A percentile compares a stretch with the other conserved stretches of the same genome.
phyloP scores from a whole-genome alignment of 1,284 basidiomycete genomes.

The Malassezia furfur region DNA sequence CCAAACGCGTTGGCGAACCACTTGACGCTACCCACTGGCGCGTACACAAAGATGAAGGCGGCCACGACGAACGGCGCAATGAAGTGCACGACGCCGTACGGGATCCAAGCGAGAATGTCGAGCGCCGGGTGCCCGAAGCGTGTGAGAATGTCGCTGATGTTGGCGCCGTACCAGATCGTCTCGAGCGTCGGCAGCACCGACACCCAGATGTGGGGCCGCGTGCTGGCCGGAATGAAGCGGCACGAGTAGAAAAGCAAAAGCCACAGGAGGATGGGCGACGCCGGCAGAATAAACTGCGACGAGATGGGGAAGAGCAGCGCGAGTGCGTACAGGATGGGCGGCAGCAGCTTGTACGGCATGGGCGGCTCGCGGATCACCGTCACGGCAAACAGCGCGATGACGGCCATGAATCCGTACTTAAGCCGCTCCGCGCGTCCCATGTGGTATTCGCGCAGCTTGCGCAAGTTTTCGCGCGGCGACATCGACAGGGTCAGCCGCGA shows the following conservation, averaged over 20 bases:
- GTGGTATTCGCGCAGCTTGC: constrained; percentile 29
- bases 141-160: constrained; percentile 91
- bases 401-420: constrained; percentile 38
- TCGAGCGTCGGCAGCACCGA: constrained; percentile 87
- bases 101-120: constrained; percentile 88
- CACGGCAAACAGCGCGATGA: constrained; percentile 62
- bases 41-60: constrained; percentile 68
- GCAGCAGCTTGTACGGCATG: constrained; percentile 66
- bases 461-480: constrained; percentile 31
- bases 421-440: constrained; percentile 29
- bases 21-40: constrained; percentile 67
- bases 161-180: constrained; percentile 86
- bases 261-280: constrained; percentile 73
- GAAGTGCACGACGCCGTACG: constrained; percentile 89
- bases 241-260: constrained; percentile 64
- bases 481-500: constrained; percentile 37
- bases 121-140: constrained; percentile 82
- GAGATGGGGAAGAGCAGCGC: constrained; percentile 75
- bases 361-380: constrained; percentile 62
- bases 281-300: constrained; percentile 83
- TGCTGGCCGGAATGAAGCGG: constrained; percentile 66
- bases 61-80: constrained; percentile 57
- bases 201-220: constrained; percentile 76
- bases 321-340: constrained; percentile 64
- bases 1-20: constrained; percentile 83